Conservation (phyloP, 1,139 yeast species). For the Magnusiomyces paraingens region DNA sequence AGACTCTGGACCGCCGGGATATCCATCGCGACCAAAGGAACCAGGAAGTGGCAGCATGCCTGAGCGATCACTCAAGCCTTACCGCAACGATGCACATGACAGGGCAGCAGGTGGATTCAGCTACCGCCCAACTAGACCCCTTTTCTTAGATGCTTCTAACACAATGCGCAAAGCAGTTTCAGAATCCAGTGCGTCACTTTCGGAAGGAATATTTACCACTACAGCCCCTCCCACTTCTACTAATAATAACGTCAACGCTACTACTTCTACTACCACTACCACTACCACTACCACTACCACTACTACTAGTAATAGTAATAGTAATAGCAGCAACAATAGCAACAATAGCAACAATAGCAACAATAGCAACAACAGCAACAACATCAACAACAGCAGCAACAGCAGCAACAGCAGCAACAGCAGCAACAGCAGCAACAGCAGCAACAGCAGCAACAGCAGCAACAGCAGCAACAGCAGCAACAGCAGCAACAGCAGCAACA, state of each 20-base stretch:
- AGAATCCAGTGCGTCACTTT: not conserved
- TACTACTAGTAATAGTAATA: conserved; percentile 5
- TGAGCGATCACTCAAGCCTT: not conserved
- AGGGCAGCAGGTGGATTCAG: not conserved
- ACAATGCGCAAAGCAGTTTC: not conserved
- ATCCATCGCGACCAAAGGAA: not conserved
- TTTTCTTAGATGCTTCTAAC: not conserved
- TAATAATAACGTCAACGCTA: not conserved
- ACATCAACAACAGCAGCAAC: no score
- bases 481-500: no score
- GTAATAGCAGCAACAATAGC: not conserved
- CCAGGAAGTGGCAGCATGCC: not conserved
- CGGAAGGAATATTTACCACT: not conserved
- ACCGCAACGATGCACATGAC: not conserved
- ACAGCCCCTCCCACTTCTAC: not conserved
- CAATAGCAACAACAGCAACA: no score
- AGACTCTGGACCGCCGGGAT: not conserved
- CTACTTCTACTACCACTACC: not conserved
- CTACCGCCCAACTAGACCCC: not conserved
- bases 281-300: not conserved
- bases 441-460: not conserved
- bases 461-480: not conserved
- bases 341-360: not conserved
- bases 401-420: not conserved
- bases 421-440: no score